Conservation (phyloP, 805 yeast genomes). For the Yamadazyma kitorensis region DNA sequence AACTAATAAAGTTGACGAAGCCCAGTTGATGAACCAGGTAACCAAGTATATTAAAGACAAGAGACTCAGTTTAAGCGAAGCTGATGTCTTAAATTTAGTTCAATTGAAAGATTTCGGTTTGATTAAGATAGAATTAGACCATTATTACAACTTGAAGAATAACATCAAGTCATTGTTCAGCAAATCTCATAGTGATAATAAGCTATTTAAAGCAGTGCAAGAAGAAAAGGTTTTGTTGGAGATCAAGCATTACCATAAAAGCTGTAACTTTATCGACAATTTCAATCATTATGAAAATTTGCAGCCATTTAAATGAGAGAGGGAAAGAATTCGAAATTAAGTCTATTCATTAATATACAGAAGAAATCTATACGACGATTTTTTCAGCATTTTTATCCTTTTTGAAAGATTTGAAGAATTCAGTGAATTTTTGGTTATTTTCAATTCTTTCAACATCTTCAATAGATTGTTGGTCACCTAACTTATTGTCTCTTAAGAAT, state of each 20-base stretch:
- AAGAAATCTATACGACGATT: neutral
- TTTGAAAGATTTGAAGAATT: slow-evolving; percentile 6
- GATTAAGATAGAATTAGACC: slow-evolving; percentile 1
- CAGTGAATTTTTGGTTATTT: slow-evolving; percentile 1
- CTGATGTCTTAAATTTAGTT: neutral
- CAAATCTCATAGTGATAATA: neutral
- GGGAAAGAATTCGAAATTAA: neutral
- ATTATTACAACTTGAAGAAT: neutral
- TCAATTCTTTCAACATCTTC: slow-evolving; percentile 7
- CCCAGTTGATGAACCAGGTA: neutral
- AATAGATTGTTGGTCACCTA: slow-evolving; percentile 30
- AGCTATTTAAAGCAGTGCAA: neutral
- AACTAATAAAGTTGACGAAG: slow-evolving; percentile 1
- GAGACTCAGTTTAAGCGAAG: slow-evolving; percentile 1
- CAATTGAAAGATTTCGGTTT: slow-evolving; percentile 1
- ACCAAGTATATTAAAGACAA: neutral
- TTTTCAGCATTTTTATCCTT: slow-evolving; percentile 6
- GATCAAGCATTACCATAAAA: neutral
- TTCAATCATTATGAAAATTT: neutral
- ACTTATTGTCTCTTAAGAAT: slow-evolving; percentile 50
- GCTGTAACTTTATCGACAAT: neutral
- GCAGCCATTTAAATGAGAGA: neutral
- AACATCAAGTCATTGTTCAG: neutral
- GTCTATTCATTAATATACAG: neutral
- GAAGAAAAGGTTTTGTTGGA: neutral